Percentiles rank a stretch among this genome's conserved stretches.
Evolutionary conservation across 306 rosid species (phyloP).

Genomic region (Hippophae gyantsensis): DNA sequence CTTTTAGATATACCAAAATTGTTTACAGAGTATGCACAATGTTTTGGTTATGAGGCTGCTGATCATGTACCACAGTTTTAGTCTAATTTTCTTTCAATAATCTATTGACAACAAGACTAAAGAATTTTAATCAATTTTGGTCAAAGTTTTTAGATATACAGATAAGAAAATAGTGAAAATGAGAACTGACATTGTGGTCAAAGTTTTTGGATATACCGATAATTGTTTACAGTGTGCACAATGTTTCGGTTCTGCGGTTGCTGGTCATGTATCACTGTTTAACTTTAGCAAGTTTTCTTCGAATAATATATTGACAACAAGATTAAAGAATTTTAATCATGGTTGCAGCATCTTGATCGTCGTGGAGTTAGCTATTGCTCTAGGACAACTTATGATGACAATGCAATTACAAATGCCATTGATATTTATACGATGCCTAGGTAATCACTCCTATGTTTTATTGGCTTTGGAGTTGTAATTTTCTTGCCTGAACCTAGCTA

Average conservation of each 20-base stretch:
- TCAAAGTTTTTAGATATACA: slow-evolving; percentile 55
- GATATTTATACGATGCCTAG: slow-evolving; percentile 69
- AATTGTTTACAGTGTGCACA: too few species aligned
- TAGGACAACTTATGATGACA: slow-evolving; percentile 70
- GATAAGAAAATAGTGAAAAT: too few species aligned
- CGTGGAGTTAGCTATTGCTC: slow-evolving; percentile 65
- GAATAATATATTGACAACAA: not conserved
- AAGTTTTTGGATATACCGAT: too few species aligned
- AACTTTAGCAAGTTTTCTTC: too few species aligned
- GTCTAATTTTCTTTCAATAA: not conserved
- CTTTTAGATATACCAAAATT: too few species aligned
- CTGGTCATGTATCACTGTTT: too few species aligned
- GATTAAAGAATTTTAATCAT: slow-evolving; percentile 1
- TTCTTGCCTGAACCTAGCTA: not conserved
- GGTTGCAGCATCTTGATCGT: slow-evolving; percentile 68
- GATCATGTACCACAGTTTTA: too few species aligned
- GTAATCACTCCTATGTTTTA: slow-evolving; percentile 25
- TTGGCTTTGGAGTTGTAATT: not conserved
- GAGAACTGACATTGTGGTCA: too few species aligned
- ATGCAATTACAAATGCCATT: slow-evolving; percentile 84
- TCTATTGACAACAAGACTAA: not conserved
- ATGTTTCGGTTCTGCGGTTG: too few species aligned
- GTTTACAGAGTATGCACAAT: too few species aligned
- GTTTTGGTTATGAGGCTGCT: too few species aligned
- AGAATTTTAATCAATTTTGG: slow-evolving; percentile 8